Evolutionary conservation across 441 rosid species (phyloP), one percentile per base, ranked within the genome.

Genomic region (Aquilaria agallochum): DNA sequence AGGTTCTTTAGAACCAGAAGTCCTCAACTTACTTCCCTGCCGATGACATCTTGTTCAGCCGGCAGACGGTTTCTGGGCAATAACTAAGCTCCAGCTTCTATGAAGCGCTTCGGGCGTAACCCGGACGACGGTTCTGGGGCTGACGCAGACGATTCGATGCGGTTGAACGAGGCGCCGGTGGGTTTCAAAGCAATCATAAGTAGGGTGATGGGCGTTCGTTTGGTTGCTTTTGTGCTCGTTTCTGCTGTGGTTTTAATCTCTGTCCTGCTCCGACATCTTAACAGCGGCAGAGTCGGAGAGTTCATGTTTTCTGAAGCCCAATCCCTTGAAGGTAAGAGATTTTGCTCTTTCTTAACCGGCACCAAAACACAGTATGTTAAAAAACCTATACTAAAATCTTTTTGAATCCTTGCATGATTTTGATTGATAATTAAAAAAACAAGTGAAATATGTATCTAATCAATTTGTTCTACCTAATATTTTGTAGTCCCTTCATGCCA

Each of bases 241-340:
- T 79, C 80, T 7, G 83, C 73, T 48, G 45, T 75, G 55, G 75
- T 79, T 47, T 75, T 80, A 2, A 64, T 79, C 58, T 63, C 78
- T 47, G 63, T 70, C 36, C 78, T 79, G 64, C 78, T 79, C 60
- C 60, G 68, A 13, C 80, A 79, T 68, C 80, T 72, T 40, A 80
- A 80, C 0, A 55, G 73, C 56, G 76, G 73, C 42, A 63, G 58
- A 27, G 70, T 72, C 52, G 52, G 58, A 58, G 72, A 72, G 13
- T 30, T 32, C 2, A 53, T 36, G 50, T 63, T 50, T 49, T 33
- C 50, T 40, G 12, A 63, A 31, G 66, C 56, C 13, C 40, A 59
- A 46, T 63, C 74, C 50, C 56, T 50, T 10, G 59, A 58, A 72
- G 77, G 83, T 78, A 65, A 31, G 50, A n/a, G 3, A 7, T 50